phyloP scores from a whole-genome alignment of 345 rosid species.

The Boechera stricta region DNA sequence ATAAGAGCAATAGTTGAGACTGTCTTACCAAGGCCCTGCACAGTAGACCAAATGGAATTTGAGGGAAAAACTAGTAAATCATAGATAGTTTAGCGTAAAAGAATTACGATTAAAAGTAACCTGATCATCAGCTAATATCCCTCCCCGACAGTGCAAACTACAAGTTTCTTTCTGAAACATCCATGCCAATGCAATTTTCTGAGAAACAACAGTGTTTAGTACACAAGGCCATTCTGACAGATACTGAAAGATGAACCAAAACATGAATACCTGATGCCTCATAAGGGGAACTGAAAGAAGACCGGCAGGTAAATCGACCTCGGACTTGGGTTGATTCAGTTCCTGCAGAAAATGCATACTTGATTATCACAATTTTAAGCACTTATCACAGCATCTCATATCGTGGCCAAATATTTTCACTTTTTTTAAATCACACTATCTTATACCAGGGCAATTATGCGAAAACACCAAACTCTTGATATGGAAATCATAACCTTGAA shows the following conservation, averaged over 20 bases:
- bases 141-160: slow-evolving; percentile 84
- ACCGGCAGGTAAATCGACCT: slow-evolving; percentile 73
- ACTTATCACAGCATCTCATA: slow-evolving; percentile 2
- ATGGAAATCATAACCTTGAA: slow-evolving; percentile 2
- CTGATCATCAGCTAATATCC: slow-evolving; percentile 99
- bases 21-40: slow-evolving; percentile 98
- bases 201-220: slow-evolving; percentile 42
- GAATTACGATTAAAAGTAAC: slow-evolving; percentile 47
- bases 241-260: slow-evolving; percentile 35
- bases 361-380: slow-evolving; percentile 24
- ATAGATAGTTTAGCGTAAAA: slow-evolving; percentile 13
- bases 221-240: slow-evolving; percentile 19
- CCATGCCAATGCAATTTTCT: slow-evolving; percentile 99
- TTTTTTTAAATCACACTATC: neutral
- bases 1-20: slow-evolving; percentile 92
- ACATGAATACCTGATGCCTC: slow-evolving; percentile 78
- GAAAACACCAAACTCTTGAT: neutral
- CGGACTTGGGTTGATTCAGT: slow-evolving; percentile 83
- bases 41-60: slow-evolving; percentile 34
- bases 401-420: neutral
- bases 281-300: slow-evolving; percentile 85
- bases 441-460: neutral
- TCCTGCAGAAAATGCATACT: slow-evolving; percentile 56
- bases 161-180: slow-evolving; percentile 93
- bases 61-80: neutral